Percentiles rank a stretch among this genome's conserved stretches.
These are phyloP conservation scores for Backusella morwellensis DNA, from an alignment of 192 early-diverging fungal genomes.

Conservation along the genomic window DNA sequence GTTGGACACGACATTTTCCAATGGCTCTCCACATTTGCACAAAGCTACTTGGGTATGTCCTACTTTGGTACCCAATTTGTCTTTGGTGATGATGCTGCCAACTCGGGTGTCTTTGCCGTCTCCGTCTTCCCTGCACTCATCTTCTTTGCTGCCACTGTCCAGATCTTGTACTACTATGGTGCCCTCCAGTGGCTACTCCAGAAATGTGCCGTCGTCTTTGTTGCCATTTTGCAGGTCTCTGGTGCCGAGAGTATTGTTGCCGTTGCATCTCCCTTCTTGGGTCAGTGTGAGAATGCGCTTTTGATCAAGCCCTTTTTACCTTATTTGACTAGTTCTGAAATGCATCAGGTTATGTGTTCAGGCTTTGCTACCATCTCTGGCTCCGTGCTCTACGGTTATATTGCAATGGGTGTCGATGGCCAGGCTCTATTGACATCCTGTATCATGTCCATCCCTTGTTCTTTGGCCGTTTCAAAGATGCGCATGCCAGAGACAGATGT, in stretches of 20 bases:
- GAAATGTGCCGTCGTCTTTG: constrained; percentile 61
- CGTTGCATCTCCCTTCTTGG: constrained; percentile 83
- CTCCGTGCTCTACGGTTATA: constrained; percentile 75
- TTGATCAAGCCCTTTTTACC: constrained; percentile 79
- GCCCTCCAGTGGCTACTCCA: constrained; percentile 78
- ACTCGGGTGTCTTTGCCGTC: constrained; percentile 57
- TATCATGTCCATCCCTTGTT: constrained; percentile 89
- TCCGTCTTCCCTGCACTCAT: constrained; percentile 81
- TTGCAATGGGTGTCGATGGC: constrained; percentile 63
- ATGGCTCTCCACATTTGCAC: constrained; percentile 58
- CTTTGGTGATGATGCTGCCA: constrained; percentile 51
- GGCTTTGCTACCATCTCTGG: constrained; percentile 92
- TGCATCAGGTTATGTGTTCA: constrained; percentile 85
- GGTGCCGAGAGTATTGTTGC: constrained; percentile 85
- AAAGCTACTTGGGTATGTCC: constrained; percentile 65
- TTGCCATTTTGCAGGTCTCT: constrained; percentile 69
- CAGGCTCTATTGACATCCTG: constrained; percentile 77
- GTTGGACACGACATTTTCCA: constrained; percentile 74
- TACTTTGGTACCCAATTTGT: constrained; percentile 69
- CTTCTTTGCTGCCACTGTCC: constrained; percentile 86
- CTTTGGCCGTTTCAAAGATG: constrained; percentile 82
- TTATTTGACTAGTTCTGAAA: constrained; percentile 81
- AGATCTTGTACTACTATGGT: constrained; percentile 81
- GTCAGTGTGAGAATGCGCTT: constrained; percentile 79
- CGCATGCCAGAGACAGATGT: constrained; percentile 83